These are phyloP conservation scores for Blumeria graminis DNA, from an alignment of 2,329 filamentous ascomycete species.

Conservation along the genomic window DNA sequence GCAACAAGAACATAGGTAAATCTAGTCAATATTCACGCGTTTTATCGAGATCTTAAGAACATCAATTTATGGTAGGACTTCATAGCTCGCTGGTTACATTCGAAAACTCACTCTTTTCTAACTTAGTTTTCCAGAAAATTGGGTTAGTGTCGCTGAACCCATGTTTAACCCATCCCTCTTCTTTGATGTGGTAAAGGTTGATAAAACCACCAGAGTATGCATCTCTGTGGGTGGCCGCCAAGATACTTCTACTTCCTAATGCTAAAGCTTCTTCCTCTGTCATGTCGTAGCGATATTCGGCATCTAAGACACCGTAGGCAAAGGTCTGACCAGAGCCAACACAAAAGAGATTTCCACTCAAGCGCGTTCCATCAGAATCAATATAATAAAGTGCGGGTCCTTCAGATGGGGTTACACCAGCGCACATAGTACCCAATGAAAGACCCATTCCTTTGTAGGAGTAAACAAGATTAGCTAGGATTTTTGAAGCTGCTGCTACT, in stretches of 20 bases:
- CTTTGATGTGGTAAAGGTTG: conserved; percentile 98
- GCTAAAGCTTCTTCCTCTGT: conserved; percentile 71
- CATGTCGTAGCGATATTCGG: conserved; percentile 81
- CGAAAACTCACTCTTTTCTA: conserved; percentile 91
- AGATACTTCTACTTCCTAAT: conserved; percentile 72
- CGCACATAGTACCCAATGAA: conserved; percentile 99
- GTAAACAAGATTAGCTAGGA: conserved; percentile 95
- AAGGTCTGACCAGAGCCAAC: conserved; percentile 97
- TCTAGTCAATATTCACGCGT: no score
- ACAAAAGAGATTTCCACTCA: conserved; percentile 90
- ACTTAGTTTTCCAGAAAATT: conserved; percentile 98
- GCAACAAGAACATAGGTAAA: no score
- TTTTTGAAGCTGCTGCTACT: conserved; percentile 91
- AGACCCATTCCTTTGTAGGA: conserved; percentile 97
- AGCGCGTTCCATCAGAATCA: conserved; percentile 82
- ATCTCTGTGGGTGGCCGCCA: conserved; percentile 89
- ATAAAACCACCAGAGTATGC: conserved; percentile 98
- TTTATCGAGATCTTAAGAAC: no score
- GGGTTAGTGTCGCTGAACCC: conserved; percentile 96
- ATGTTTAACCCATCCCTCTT: conserved; percentile 96
- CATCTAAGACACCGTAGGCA: conserved; percentile 91
- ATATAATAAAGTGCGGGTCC: conserved; percentile 98
- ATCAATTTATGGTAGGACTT: background rate
- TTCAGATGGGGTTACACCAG: conserved; percentile 84
- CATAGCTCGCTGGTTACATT: conserved; percentile 15